phyloP scores from a whole-genome alignment of 257 asterid genomes.

The Marsdenia floribunda region DNA sequence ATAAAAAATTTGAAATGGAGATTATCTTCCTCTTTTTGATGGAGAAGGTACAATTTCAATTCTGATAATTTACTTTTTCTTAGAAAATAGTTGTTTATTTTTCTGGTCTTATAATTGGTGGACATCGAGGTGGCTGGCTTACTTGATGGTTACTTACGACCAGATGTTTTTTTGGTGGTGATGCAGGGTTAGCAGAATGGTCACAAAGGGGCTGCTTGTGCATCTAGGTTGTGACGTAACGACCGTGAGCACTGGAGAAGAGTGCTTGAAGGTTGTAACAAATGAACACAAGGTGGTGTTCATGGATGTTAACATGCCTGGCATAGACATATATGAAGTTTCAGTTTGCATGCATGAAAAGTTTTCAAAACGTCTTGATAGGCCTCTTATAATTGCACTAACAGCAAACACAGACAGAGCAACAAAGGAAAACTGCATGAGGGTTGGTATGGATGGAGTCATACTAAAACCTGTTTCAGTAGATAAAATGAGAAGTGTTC shows the following conservation, averaged over 20 bases:
- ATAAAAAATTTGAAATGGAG: too few species aligned
- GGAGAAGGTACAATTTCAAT: background rate
- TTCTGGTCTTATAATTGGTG: background rate
- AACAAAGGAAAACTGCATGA: conserved; percentile 65
- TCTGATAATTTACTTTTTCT: background rate
- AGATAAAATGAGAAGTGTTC: conserved; percentile 77
- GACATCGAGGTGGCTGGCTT: background rate
- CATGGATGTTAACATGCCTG: conserved; percentile 59
- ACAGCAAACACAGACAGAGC: conserved; percentile 59
- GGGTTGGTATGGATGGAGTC: conserved; percentile 85
- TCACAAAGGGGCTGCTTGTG: conserved; percentile 72
- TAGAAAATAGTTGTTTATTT: background rate
- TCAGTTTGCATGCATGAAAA: conserved; percentile 65
- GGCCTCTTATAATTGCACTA: conserved; percentile 72
- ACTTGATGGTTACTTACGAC: background rate
- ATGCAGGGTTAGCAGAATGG: conserved; percentile 81
- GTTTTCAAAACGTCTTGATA: conserved; percentile 47
- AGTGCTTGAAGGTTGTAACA: conserved; percentile 56
- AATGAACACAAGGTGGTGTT: conserved; percentile 74
- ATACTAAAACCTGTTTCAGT: conserved; percentile 76
- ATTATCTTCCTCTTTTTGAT: background rate
- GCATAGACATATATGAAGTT: conserved; percentile 50
- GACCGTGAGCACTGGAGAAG: conserved; percentile 66
- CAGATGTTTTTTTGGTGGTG: conserved; percentile 5
- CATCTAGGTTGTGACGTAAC: conserved; percentile 89